These are phyloP conservation scores for Mycena albidolilacea DNA, from an alignment of 768 basidiomycete genomes.

Conservation along the genomic window DNA sequence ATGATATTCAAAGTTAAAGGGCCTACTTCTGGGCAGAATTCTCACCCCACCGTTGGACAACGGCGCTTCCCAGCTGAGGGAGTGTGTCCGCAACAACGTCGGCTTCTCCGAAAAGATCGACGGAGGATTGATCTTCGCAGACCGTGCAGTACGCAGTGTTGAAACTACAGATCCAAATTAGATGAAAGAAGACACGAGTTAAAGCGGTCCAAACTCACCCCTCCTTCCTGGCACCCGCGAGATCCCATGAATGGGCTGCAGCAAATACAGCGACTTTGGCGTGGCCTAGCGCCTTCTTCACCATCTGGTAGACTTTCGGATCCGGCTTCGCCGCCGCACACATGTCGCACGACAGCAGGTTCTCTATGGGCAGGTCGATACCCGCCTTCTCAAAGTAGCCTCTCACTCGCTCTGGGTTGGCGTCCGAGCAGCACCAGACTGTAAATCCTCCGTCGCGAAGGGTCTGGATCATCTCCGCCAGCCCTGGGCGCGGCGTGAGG, in stretches of 20 bases:
- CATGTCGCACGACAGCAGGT: slow-evolving; percentile 24
- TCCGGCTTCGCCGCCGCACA: slow-evolving; percentile 20
- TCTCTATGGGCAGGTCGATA: slow-evolving; percentile 14
- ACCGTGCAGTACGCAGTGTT: background rate
- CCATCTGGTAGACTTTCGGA: slow-evolving; percentile 13
- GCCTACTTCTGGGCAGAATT: background rate
- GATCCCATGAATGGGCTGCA: slow-evolving; percentile 23
- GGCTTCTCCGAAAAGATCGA: slow-evolving; percentile 13
- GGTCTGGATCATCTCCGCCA: slow-evolving; percentile 13
- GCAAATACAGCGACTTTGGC: slow-evolving; percentile 11
- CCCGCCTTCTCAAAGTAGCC: slow-evolving; percentile 11
- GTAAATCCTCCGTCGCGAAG: slow-evolving; percentile 17
- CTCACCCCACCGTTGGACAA: slow-evolving; percentile 18
- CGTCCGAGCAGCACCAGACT: slow-evolving; percentile 25
- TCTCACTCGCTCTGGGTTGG: slow-evolving; percentile 16
- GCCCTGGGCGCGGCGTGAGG: slow-evolving; percentile 11
- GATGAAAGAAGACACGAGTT: background rate
- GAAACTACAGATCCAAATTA: slow-evolving; percentile 1
- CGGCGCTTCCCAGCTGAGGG: slow-evolving; percentile 1
- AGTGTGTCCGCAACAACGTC: slow-evolving; percentile 15
- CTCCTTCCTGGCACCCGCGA: slow-evolving; percentile 9
- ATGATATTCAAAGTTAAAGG: too few relatives aligned
- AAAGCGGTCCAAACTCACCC: background rate
- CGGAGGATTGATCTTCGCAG: slow-evolving; percentile 8
- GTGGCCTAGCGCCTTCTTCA: background rate